Base-by-base conservation (phyloP, 768 basidiomycete species). In the Suillus subaureus region DNA sequence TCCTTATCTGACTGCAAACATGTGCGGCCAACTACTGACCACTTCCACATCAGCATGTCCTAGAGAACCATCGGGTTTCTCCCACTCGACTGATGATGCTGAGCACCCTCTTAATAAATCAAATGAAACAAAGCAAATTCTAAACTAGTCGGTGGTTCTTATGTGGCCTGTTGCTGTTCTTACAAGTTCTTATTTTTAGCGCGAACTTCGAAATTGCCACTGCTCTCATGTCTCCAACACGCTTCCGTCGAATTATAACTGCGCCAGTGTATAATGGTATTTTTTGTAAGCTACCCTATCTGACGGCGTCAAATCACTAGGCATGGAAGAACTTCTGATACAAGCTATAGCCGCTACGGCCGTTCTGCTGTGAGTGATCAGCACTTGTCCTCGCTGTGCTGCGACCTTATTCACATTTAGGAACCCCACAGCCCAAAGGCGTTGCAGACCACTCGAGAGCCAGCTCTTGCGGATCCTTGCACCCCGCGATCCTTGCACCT, bases 191-290 rank as follows among this genome's bases (percentile, higher is more conserved):
- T 33, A 33, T 35, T 35, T 12, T 55, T 35, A 55, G 54, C 6
- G 33, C 54, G 9, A 55, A 33, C 54, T 55, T 55, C 35, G 54
- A 55, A 21, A 55, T 55, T 13, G 54, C 54, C 31, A 55, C 54
- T 33, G 54, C 54, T 21, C 54, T 35, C 1, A 12, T 54, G 2
- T 21, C 33, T n/a, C 54, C 33, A 33, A 3, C 33, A n/a, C 33
- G 15, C 33, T 55, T 7, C 6, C 21, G 33, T 55, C 54, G 33
- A 55, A 31, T 35, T 35, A 35, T 13, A n/a, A 35, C 21, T 1
- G 31, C 33, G 6, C 54, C 33, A 55, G 21, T 35, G 54, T 55
- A 55, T n/a, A 55, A 55, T 35, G 54, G 21, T 55, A 55, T 35
- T 31, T 55, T 55, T 35, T 55, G 21, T n/a, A 13, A n/a, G 33